Evolutionary conservation across 1,139 yeast genomes (phyloP), one percentile per base, ranked within the genome.

Genomic region (Scheffersomyces parashehatae): DNA sequence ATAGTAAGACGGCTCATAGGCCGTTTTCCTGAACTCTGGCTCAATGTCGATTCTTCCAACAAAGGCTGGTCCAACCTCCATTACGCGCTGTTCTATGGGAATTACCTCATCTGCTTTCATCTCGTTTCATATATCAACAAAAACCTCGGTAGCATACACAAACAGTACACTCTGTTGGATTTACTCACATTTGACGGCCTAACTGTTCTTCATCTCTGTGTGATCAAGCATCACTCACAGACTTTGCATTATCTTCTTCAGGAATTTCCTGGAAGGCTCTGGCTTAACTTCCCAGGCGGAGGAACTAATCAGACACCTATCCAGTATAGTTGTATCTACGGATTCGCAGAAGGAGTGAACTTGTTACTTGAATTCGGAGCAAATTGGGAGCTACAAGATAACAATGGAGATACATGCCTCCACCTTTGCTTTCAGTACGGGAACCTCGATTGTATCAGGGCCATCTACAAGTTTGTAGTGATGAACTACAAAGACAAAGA

Each of bases 21-120:
- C 42, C 73, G 95, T 40, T 87, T 78, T 56, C 97, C 97, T 0
- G 87, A 83, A 32, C 70, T 90, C 38, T 70, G 95, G 65, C 82
- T 85, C 44, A 88, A 90, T 58, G 74, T 82, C 16, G 91, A 93
- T 60, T 60, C 69, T 13, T 72, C 83, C 11, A 47, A 70, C 35
- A 82, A 85, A 54, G 98, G 98, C 1, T 91, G 97, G 97, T 77
- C 88, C 35, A 87, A 89, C 41, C 73, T 91, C 39, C 98, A 91
- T 64, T 90, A 89, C 64, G 93, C 97, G 1, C 83, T 95, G 7
- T 86, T 67, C 58, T 70, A 87, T 54, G 97, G 97, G 29, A 80
- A 87, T 52, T 88, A 87, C 58, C 77, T 88, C 46, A 78, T 89
- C 5, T 86, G 96, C 58, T 89, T 83, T 44, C 77, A 79, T 47